phyloP scores from a whole-genome alignment of 163 green algal genomes.

The Prototheca stagnorum region DNA sequence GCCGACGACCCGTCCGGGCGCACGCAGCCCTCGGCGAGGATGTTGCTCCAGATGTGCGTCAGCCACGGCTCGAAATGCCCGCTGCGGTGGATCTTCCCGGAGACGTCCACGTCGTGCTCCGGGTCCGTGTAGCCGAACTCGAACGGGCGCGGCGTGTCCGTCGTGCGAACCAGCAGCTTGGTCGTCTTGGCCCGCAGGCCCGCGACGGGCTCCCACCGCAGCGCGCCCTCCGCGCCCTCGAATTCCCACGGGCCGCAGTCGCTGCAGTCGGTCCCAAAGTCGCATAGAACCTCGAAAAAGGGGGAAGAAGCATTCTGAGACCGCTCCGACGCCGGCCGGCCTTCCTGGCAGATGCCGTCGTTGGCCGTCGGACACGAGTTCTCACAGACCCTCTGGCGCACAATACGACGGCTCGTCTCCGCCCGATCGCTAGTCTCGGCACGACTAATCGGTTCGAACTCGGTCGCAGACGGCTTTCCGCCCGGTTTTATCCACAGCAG shows the following conservation, averaged over 20 bases:
- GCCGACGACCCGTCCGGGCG: neutral
- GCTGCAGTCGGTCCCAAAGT: slow-evolving; percentile 12
- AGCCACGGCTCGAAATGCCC: slow-evolving; percentile 23
- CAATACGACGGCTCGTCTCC: neutral
- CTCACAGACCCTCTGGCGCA: slow-evolving; percentile 4
- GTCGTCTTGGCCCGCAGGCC: neutral
- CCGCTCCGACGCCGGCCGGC: neutral
- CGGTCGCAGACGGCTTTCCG: too few relatives aligned
- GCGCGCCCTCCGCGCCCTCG: neutral
- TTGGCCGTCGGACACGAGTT: slow-evolving; percentile 6
- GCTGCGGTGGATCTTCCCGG: slow-evolving; percentile 12
- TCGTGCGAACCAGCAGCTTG: slow-evolving; percentile 2
- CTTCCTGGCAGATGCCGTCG: slow-evolving; percentile 10
- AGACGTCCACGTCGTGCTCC: slow-evolving; percentile 36
- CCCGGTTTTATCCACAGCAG: too few relatives aligned
- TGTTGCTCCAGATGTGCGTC: slow-evolving; percentile 6
- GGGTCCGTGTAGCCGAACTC: slow-evolving; percentile 42
- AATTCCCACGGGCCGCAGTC: slow-evolving; percentile 7
- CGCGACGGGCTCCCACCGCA: neutral
- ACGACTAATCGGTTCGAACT: too few relatives aligned
- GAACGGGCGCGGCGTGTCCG: slow-evolving; percentile 13
- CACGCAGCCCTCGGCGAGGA: neutral
- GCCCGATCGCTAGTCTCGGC: too few relatives aligned
- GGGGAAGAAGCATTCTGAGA: neutral
- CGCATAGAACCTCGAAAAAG: slow-evolving; percentile 1